Conservation (phyloP, 345 rosid species). For the Lumnitzera littorea region DNA sequence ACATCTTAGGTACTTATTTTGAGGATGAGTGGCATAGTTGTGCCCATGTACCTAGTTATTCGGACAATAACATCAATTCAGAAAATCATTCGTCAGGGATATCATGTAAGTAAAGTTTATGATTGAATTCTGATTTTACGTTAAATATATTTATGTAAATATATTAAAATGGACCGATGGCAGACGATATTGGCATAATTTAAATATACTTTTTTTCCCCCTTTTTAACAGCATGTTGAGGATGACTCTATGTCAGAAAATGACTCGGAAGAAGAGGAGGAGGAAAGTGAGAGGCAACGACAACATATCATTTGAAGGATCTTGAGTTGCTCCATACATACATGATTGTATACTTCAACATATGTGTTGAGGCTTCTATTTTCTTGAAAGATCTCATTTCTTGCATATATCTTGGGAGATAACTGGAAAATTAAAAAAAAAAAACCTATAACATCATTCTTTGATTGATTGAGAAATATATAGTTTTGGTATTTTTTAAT, state of each 20-base stretch:
- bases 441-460: no score
- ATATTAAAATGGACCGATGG: no score
- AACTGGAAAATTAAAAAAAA: no score
- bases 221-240: not conserved
- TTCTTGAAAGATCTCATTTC: no score
- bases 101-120: conserved; percentile 30
- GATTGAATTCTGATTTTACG: no score
- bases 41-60: conserved; percentile 65
- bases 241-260: not conserved
- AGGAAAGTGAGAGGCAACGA: conserved; percentile 11
- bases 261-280: accelerated
- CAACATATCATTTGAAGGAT: conserved; percentile 11
- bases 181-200: no score
- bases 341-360: not conserved
- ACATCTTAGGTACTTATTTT: conserved; percentile 49
- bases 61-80: conserved; percentile 51
- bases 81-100: conserved; percentile 25
- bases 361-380: no score
- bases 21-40: conserved; percentile 59
- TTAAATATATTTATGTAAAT: no score
- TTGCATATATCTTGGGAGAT: no score
- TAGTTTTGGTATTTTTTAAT: no score
- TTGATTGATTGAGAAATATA: no score
- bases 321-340: not conserved
- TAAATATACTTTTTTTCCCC: not conserved